These are phyloP conservation scores for Penicillium aurantiogriseum DNA, from an alignment of 2,329 filamentous ascomycete species.

Conservation along the genomic window DNA sequence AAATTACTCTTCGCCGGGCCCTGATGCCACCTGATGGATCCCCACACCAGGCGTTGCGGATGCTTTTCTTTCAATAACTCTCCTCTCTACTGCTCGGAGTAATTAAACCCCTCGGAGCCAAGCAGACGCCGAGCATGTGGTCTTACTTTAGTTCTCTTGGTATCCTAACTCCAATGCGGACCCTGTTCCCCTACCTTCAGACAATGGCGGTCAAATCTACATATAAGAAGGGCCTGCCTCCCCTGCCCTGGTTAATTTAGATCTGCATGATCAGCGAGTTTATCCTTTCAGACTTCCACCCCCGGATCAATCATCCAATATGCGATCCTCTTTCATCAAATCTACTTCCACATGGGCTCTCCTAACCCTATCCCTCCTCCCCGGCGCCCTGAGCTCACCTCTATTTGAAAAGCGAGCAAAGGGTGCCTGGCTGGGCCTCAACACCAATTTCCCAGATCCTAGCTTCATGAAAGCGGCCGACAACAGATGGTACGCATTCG, in stretches of 20 bases:
- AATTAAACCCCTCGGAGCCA: constrained; percentile 3
- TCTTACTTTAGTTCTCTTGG: not conserved
- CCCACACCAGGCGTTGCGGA: constrained; percentile 12
- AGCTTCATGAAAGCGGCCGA: constrained; percentile 49
- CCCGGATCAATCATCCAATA: not conserved
- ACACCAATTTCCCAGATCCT: constrained; percentile 44
- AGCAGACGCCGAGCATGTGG: constrained; percentile 1
- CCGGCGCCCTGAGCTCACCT: constrained; percentile 20
- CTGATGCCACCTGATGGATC: constrained; percentile 14
- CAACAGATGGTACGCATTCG: constrained; percentile 59
- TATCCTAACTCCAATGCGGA: not conserved
- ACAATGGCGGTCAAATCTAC: constrained; percentile 6
- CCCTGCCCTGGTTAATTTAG: not conserved
- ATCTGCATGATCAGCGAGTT: not conserved
- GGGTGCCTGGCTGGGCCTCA: constrained; percentile 29
- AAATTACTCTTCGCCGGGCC: not conserved
- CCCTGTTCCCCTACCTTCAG: not conserved
- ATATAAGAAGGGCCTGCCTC: constrained; percentile 13
- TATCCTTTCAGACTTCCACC: not conserved
- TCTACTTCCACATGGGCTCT: constrained; percentile 10
- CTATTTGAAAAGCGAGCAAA: constrained; percentile 16
- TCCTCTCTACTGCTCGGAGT: not conserved
- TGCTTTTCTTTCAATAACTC: not conserved
- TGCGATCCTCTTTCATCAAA: constrained; percentile 5
- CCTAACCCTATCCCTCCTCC: constrained; percentile 11